phyloP scores from a whole-genome alignment of 345 rosid species.

The Noccaea bulbosa region DNA sequence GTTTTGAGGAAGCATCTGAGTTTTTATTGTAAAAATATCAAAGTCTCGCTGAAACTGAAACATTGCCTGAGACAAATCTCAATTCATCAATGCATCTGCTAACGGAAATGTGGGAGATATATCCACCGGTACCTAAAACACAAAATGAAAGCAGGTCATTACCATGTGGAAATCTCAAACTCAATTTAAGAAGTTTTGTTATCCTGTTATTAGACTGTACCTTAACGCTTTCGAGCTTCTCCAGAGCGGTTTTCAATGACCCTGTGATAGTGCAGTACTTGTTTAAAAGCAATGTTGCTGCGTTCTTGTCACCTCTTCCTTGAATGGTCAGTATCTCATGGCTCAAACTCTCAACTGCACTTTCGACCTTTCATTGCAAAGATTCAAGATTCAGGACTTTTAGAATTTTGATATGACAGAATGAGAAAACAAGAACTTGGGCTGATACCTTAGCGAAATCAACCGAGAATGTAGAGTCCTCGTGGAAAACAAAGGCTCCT shows the following conservation, averaged over 20 bases:
- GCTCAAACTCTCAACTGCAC: slow-evolving; percentile 83
- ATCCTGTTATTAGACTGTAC: slow-evolving; percentile 39
- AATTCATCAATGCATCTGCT: slow-evolving; percentile 47
- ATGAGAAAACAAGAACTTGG: no score
- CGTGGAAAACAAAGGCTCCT: no score
- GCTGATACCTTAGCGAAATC: no score
- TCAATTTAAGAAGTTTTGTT: background rate
- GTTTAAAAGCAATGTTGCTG: slow-evolving; percentile 64
- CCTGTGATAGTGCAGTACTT: slow-evolving; percentile 67
- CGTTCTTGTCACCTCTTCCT: slow-evolving; percentile 83
- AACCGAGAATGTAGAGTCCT: no score
- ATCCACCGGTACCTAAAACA: slow-evolving; percentile 77
- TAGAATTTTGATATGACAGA: slow-evolving; percentile 5
- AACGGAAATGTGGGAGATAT: slow-evolving; percentile 70
- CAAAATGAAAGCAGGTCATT: slow-evolving; percentile 4
- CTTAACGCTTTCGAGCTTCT: slow-evolving; percentile 65
- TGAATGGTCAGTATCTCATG: slow-evolving; percentile 79
- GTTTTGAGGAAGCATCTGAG: slow-evolving; percentile 8
- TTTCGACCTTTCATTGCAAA: slow-evolving; percentile 57
- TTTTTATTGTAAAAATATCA: slow-evolving; percentile 15
- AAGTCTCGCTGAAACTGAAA: slow-evolving; percentile 11
- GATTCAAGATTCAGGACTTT: slow-evolving; percentile 21
- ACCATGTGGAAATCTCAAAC: background rate
- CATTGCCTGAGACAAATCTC: slow-evolving; percentile 26
- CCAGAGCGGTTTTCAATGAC: slow-evolving; percentile 66